Evolutionary conservation across 1,284 basidiomycete genomes (phyloP).

Genomic region (Bondarzewia mesenterica): DNA sequence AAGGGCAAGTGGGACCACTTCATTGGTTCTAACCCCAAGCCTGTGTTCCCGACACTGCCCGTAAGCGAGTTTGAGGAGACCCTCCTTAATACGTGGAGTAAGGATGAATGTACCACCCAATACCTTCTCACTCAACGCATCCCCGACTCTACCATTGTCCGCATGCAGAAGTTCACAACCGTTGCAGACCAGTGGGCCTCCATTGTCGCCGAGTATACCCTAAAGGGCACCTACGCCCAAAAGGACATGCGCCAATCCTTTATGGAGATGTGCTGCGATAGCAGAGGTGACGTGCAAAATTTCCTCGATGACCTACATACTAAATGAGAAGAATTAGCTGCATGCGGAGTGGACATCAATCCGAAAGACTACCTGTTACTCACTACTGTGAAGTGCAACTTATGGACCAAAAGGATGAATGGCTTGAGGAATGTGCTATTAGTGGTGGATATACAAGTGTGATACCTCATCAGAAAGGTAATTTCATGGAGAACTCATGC

Average conservation of each 20-base stretch:
- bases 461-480: too few relatives aligned
- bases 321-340: constrained; percentile 20
- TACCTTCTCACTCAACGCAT: constrained; percentile 4
- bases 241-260: constrained; percentile 21
- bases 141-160: background rate
- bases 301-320: constrained; percentile 22
- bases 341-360: constrained; percentile 22
- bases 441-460: too few relatives aligned
- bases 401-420: too few relatives aligned
- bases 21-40: background rate
- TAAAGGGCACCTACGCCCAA: constrained; percentile 16
- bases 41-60: background rate
- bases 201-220: background rate
- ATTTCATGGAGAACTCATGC: too few relatives aligned
- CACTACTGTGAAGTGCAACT: too few relatives aligned
- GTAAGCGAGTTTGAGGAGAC: background rate
- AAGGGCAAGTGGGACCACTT: constrained; percentile 6
- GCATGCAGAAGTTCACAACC: background rate
- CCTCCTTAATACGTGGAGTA: background rate
- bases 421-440: too few relatives aligned
- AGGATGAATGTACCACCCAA: background rate
- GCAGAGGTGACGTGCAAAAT: constrained; percentile 19
- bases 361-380: background rate
- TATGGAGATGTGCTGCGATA: constrained; percentile 21
- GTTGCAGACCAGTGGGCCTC: background rate